Conservation (phyloP, 371 early-diverging fungal species). For the Chytridium lagenaria region DNA sequence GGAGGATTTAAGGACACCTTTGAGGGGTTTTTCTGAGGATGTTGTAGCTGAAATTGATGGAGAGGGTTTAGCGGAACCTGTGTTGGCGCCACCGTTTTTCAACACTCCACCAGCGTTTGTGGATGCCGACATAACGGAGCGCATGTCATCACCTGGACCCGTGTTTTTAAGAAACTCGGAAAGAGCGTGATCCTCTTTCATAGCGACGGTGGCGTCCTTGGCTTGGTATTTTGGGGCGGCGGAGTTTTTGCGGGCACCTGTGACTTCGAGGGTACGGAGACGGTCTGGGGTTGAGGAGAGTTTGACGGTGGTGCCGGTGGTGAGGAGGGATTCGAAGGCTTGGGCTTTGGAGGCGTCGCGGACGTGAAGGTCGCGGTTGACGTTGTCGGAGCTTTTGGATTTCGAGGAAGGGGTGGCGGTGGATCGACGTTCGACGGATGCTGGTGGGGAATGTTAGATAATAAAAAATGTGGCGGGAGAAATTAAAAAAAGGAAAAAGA, state of each 20-base stretch:
- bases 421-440: background rate
- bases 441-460: too few species aligned
- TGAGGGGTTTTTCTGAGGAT: too few species aligned
- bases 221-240: background rate
- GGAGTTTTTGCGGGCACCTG: background rate
- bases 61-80: background rate
- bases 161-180: constrained; percentile 11
- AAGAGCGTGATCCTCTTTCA: background rate
- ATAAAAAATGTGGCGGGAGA: too few species aligned
- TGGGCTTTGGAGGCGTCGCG: constrained; percentile 14
- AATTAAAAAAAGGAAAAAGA: too few species aligned
- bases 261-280: constrained; percentile 15
- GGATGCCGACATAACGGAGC: too few species aligned
- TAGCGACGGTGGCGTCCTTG: constrained; percentile 4
- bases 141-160: constrained; percentile 12
- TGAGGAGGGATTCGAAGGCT: constrained; percentile 15
- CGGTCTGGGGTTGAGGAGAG: constrained; percentile 24
- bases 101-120: background rate
- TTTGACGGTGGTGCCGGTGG: constrained; percentile 7
- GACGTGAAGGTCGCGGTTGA: constrained; percentile 2
- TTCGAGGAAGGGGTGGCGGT: background rate
- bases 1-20: too few species aligned
- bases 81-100: background rate
- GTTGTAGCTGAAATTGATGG: too few species aligned
- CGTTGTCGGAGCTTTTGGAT: background rate